Evolutionary conservation across 495 filamentous ascomycete genomes (phyloP), one percentile per base, ranked within the genome.

Genomic region (Aspergillus cristatus): DNA sequence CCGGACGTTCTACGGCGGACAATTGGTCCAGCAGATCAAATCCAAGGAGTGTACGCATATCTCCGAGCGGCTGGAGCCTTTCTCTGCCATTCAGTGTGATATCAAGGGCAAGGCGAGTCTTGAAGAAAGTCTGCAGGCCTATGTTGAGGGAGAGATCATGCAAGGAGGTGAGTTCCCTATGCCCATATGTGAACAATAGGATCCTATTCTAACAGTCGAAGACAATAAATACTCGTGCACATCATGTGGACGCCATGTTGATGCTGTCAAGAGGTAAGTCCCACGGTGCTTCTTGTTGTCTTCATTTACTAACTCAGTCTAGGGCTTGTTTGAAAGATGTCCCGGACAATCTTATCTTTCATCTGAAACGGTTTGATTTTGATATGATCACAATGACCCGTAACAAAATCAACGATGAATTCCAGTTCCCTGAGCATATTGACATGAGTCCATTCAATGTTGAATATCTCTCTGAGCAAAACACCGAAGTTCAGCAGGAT

Each of bases 151-250:
- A 1, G 93, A 99, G 52, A 78, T 91, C 31, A 91, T 97, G 89
- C 87, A 93, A 72, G 91, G 91, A 50, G 81, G 79, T 82, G 38
- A 36, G 75, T 8, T 24, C 20, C 20, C 20, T 24, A 24, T 24
- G n/a, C n/a, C n/a, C n/a, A n/a, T n/a, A n/a, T 65, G 16, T 31
- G 41, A n/a, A 18, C 3, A 20, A 14, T 33, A 24, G 14, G 6
- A n/a, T 20, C 12, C 34, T 4, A 24, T 32, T 41, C 38, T 62
- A 47, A 58, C 51, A 48, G 30, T 47, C 29, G 20, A 40, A 82
- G 84, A 95, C 44, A 97, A 99, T 61, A 95, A 95, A 58, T 99
- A 99, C 67, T 91, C 88, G 37, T 99, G 91, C 64, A 86, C 87
- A 3, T 82, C 77, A 3, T 99, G 91, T 57, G 82, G 82, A 29